Evolutionary conservation across 352 stramenopile genomes (phyloP), one percentile per base, ranked within the genome.

Genomic region (Globisporangium iwayamae): DNA sequence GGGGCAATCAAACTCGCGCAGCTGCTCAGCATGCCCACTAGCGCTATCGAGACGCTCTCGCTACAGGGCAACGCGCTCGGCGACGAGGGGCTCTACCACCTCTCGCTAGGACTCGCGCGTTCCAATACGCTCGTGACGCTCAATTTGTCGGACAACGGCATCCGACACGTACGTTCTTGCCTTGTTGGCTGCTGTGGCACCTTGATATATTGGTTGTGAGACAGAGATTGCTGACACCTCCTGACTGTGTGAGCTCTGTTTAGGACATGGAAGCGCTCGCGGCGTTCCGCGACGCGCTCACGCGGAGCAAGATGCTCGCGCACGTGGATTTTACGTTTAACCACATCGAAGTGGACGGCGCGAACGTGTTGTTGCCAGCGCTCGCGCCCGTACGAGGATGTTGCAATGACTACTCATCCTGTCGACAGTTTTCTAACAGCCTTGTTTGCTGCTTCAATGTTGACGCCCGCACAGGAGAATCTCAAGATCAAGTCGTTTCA

Each of bases 281-380:
- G 2, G 72, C 79, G 10, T 93, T 94, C 62, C 70, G 79, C 0
- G 82, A 94, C 54, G 83, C 80, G 5, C 72, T 94, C 3, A 10
- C 85, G 51, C 73, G 78, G 16, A 81, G 80, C 72, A 93, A 93
- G 60, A 71, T 73, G 50, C 69, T 94, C 14, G 75, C 82, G 9
- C 72, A 89, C 20, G 79, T 94, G 16, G 83, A 94, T 38, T 80
- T 94, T 51, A 91, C 81, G 39, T 93, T 83, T 65, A 94, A 94
- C 54, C 62, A 74, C 4, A 94, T 94, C 46, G 85, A 91, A 43
- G 55, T 72, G 3, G 73, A 88, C 22, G 83, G 85, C 36, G 85
- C 82, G 10, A 71, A 78, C 28, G 66, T 91, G 11, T 56, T 94
- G 13, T 59, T 94, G 25, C 80, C 80, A 45, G 76, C 76, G 16